These are phyloP conservation scores for Citrus australasica DNA, from an alignment of 345 rosid species.

Conservation along the genomic window DNA sequence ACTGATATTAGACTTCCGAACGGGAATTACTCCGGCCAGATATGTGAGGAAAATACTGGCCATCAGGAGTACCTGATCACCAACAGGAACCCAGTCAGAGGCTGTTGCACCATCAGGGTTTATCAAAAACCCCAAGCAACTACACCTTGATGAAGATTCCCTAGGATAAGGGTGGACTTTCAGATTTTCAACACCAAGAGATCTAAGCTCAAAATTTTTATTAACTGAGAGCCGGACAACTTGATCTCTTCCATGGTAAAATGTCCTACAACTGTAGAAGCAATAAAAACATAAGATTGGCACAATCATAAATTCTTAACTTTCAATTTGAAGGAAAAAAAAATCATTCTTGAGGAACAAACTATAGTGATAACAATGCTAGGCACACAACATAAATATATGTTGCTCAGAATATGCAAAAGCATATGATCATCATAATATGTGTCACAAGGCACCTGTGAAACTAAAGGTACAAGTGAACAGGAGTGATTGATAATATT, in stretches of 20 bases:
- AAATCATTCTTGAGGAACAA: neutral
- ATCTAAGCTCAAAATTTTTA: conserved; percentile 19
- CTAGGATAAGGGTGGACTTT: conserved; percentile 17
- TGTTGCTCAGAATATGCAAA: neutral
- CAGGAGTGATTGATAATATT: neutral
- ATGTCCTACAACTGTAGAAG: conserved; percentile 32
- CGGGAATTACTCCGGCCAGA: conserved; percentile 79
- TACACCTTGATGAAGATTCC: conserved; percentile 29
- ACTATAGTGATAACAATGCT: neutral
- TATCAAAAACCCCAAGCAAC: conserved; percentile 50
- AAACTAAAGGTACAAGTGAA: neutral
- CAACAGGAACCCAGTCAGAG: conserved; percentile 51
- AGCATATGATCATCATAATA: neutral
- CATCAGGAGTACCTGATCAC: conserved; percentile 72
- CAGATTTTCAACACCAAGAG: conserved; percentile 25
- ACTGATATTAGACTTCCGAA: conserved; percentile 33
- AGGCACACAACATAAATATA: neutral
- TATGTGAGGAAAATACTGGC: conserved; percentile 73
- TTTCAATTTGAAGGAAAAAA: neutral
- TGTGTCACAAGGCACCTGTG: neutral
- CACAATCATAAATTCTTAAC: neutral
- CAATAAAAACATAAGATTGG: neutral
- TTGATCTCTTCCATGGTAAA: conserved; percentile 27
- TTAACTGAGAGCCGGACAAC: conserved; percentile 20
- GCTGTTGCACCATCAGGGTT: conserved; percentile 47